A percentile compares a stretch with the other conserved stretches of the same genome.
phyloP scores from a whole-genome alignment of 306 rosid genomes.

The Argentina anserina region DNA sequence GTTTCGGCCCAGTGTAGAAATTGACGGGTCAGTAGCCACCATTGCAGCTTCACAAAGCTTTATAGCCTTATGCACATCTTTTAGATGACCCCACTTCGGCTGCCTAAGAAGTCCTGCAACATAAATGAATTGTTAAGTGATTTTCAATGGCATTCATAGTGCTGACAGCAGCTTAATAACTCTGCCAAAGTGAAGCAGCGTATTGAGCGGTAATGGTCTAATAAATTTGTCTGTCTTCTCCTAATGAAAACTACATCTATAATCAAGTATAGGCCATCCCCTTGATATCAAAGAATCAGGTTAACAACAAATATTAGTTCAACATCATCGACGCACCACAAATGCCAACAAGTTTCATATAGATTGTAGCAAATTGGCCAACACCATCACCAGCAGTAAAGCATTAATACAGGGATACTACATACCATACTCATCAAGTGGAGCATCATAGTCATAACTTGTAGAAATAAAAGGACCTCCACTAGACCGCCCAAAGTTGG shows the following conservation, averaged over 20 bases:
- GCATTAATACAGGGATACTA: conserved; percentile 1
- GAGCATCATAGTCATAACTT: conserved; percentile 94
- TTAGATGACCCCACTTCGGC: conserved; percentile 98
- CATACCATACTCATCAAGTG: conserved; percentile 94
- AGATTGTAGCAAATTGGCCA: neutral
- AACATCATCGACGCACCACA: conserved; percentile 10
- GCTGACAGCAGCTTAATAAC: neutral
- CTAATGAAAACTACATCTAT: conserved; percentile 10
- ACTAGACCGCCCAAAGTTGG: conserved; percentile 68
- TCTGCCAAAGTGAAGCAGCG: neutral
- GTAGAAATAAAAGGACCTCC: conserved; percentile 92
- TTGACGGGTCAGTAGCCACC: conserved; percentile 68
- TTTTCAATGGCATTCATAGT: neutral
- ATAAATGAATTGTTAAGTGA: conserved; percentile 15
- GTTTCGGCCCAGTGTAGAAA: conserved; percentile 62
- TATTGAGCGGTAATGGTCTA: neutral
- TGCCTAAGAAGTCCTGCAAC: conserved; percentile 77
- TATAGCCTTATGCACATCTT: conserved; percentile 77
- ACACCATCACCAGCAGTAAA: conserved; percentile 1
- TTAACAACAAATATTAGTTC: neutral
- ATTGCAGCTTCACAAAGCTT: conserved; percentile 81
- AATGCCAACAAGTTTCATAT: neutral
- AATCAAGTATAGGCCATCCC: neutral
- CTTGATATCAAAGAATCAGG: neutral
- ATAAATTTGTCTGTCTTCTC: neutral